Percentiles rank a stretch among this genome's conserved stretches.
Evolutionary conservation across 108 stramenopile species (phyloP).

Genomic region (Discostella stelligeroides): DNA sequence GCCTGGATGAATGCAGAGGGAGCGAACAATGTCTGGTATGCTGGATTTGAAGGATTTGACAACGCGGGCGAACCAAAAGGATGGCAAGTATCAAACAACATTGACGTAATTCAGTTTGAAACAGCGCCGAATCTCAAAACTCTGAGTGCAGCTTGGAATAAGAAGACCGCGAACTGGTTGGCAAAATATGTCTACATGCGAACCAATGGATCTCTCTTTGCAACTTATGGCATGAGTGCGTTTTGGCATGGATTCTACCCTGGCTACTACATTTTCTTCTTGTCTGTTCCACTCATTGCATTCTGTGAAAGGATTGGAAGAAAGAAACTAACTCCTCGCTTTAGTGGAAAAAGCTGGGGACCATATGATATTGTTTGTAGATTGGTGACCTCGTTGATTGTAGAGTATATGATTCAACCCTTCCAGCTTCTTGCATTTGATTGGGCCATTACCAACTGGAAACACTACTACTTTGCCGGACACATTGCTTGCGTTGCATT

Average conservation of each 20-base stretch:
- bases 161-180: conserved; percentile 93
- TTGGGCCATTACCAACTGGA: conserved; percentile 71
- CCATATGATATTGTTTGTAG: conserved; percentile 75
- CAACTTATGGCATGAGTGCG: conserved; percentile 90
- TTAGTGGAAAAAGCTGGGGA: conserved; percentile 69
- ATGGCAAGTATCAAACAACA: conserved; percentile 90
- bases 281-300: conserved; percentile 84
- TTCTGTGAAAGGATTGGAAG: conserved; percentile 84
- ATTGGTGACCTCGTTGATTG: conserved; percentile 65
- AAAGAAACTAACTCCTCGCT: conserved; percentile 86
- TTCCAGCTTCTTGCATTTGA: conserved; percentile 76
- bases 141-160: conserved; percentile 93
- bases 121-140: conserved; percentile 84
- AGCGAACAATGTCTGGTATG: conserved; percentile 90
- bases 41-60: conserved; percentile 93
- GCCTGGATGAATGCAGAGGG: conserved; percentile 96
- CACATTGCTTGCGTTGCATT: conserved; percentile 70
- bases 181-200: conserved; percentile 95
- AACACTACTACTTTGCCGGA: conserved; percentile 80
- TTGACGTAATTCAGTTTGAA: conserved; percentile 93
- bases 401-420: conserved; percentile 81
- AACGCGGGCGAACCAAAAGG: conserved; percentile 83
- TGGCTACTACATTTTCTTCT: conserved; percentile 94
- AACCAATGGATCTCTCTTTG: conserved; percentile 75
- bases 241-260: conserved; percentile 99